Base-by-base conservation (phyloP, 2,329 filamentous ascomycete genomes). In the Chaetoscypha palmicola region DNA sequence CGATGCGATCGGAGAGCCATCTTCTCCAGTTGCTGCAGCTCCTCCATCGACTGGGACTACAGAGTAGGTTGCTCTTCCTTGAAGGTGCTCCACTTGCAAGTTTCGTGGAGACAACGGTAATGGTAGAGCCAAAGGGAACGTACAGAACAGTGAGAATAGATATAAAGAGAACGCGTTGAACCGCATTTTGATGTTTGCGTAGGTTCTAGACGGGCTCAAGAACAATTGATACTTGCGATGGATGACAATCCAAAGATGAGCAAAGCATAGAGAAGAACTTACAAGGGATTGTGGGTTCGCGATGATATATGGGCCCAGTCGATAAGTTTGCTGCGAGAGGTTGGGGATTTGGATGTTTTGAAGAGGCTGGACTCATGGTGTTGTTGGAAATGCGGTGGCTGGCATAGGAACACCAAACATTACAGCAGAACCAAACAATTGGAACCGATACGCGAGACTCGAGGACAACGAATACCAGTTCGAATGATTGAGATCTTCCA, bases 1-100 rank as follows among this genome's bases (percentile, higher is more conserved):
- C 16, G 32, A 16, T 30, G 38, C 16, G 16, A 32, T 16, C 20
- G 38, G 14, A 23, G 30, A 17, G 5, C 44, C 47, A 17, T 42
- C 38, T 12, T 19, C 47, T 37, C 40, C 37, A 4, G 48, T 31
- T 21, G 48, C 41, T n/a, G 49, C 42, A 21, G 55, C 43, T 16
- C 58, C 58, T 20, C 61, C 61, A 53, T 63, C 59, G n/a, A 64
- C 61, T 26, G 58, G 44, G 11, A 64, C 59, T 37, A 64, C 60
- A 8, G 61, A 62, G 43, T 64, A 64, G 14, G 52, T 52, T 50
- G 57, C 58, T 37, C 58, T 52, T 39, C 43, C 46, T 28, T 48
- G 38, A 12, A 59, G 28, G 31, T 46, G 35, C 14, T 52, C 45
- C 2, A 49, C 28, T 4, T 35, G 35, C 12, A 43, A 34, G n/a